Percentiles rank a stretch among this genome's conserved stretches.
Conservation (phyloP, 495 filamentous ascomycete species). For the Neurospora sp. region DNA sequence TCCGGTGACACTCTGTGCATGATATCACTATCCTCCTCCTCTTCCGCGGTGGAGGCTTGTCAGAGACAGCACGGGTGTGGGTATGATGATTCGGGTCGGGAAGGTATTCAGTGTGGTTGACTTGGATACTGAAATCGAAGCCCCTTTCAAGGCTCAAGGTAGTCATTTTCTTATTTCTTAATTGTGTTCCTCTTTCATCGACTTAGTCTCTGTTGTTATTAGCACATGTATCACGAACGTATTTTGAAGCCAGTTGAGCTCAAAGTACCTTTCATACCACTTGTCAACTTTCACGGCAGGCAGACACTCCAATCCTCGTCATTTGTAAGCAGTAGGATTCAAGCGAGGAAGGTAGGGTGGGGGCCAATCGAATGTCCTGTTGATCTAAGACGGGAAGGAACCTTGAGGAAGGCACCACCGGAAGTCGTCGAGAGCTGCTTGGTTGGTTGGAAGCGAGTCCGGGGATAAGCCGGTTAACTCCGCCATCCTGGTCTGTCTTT, state of each 20-base stretch:
- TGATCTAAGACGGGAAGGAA: neutral
- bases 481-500: neutral
- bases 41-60: constrained; percentile 35
- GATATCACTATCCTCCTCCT: constrained; percentile 51
- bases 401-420: neutral
- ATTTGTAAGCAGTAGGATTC: neutral
- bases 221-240: neutral
- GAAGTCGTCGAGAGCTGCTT: neutral
- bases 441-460: neutral
- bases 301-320: neutral
- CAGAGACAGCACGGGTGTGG: constrained; percentile 1
- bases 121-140: neutral
- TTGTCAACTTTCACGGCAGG: neutral
- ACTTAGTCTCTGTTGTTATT: neutral
- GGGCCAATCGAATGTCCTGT: neutral
- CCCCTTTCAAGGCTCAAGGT: neutral
- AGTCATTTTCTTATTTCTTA: neutral
- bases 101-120: neutral
- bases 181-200: neutral
- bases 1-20: constrained; percentile 53
- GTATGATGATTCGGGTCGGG: neutral
- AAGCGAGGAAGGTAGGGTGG: neutral
- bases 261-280: neutral
- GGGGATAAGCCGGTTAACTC: neutral
- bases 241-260: neutral